A percentile compares a stretch with the other conserved stretches of the same genome.
phyloP scores from a whole-genome alignment of 179 eudicot genomes.

The Sideroxylon spinosum region DNA sequence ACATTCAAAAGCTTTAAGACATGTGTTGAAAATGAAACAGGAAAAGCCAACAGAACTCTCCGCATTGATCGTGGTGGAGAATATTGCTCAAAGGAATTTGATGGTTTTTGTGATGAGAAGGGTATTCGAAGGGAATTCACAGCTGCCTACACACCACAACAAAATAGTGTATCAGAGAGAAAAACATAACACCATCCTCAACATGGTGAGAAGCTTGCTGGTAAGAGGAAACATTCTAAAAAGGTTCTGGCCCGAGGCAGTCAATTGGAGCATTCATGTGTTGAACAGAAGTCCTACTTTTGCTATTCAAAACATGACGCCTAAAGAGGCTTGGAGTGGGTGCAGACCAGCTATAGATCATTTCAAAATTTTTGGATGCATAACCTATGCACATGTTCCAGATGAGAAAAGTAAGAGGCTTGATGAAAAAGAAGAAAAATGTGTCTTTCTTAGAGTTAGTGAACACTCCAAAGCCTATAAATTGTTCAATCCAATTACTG shows the following conservation, averaged over 20 bases:
- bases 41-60: not conserved
- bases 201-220: not conserved
- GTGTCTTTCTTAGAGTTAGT: not conserved
- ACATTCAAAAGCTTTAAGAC: slow-evolving; percentile 14
- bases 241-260: not conserved
- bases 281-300: slow-evolving; percentile 1
- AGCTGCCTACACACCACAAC: not conserved
- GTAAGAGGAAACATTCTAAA: not conserved
- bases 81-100: slow-evolving; percentile 4
- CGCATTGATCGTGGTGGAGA: not conserved
- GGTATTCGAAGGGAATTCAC: not conserved
- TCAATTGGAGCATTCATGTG: not conserved
- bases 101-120: not conserved
- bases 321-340: slow-evolving; percentile 6
- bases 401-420: not conserved
- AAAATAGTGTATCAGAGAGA: not conserved
- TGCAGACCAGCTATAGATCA: not conserved
- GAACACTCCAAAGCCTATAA: not conserved
- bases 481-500: not conserved
- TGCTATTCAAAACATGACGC: slow-evolving; percentile 1
- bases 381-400: not conserved
- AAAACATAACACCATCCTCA: not conserved
- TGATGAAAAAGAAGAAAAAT: not conserved
- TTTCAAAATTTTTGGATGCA: not conserved
- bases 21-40: not conserved